A percentile compares a stretch with the other conserved stretches of the same genome.
These are phyloP conservation scores for Sicyos baderoa DNA, from an alignment of 306 rosid species.

Conservation along the genomic window DNA sequence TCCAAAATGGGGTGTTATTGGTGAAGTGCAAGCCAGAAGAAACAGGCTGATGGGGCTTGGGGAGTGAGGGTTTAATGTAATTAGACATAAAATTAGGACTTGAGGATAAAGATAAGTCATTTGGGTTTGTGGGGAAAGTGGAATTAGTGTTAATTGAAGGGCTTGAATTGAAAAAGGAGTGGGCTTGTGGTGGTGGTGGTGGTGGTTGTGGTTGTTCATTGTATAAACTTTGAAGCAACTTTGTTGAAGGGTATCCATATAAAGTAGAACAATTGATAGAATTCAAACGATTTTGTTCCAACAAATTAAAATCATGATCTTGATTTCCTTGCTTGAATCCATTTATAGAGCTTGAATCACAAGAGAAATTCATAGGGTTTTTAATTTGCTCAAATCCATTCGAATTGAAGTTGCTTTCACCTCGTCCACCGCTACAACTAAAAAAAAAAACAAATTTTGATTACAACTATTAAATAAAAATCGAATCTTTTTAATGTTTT, in stretches of 20 bases:
- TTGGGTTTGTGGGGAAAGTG: slow-evolving; percentile 29
- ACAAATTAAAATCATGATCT: slow-evolving; percentile 22
- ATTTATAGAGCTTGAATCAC: neutral
- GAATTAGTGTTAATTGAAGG: slow-evolving; percentile 27
- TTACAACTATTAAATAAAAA: too few relatives aligned
- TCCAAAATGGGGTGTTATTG: slow-evolving; percentile 26
- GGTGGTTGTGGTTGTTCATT: slow-evolving; percentile 16
- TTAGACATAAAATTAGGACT: slow-evolving; percentile 42
- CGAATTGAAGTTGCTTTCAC: slow-evolving; percentile 9
- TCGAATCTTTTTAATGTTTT: too few relatives aligned
- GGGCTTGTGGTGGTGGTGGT: neutral
- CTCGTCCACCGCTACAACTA: neutral
- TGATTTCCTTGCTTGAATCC: too few relatives aligned
- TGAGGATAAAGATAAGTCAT: slow-evolving; percentile 29
- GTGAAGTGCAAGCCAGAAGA: slow-evolving; percentile 30
- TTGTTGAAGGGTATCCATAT: slow-evolving; percentile 37
- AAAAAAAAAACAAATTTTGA: too few relatives aligned
- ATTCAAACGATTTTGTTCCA: slow-evolving; percentile 34
- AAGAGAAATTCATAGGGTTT: slow-evolving; percentile 1
- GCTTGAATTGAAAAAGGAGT: slow-evolving; percentile 38
- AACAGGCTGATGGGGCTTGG: slow-evolving; percentile 42
- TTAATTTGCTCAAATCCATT: neutral
- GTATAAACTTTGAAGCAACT: slow-evolving; percentile 42
- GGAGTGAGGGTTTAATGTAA: slow-evolving; percentile 38
- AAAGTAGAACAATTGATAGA: slow-evolving; percentile 19